A percentile compares a stretch with the other conserved stretches of the same genome.
Evolutionary conservation across 2,329 filamentous ascomycete species (phyloP).

Genomic region (Aureobasidium vineae): DNA sequence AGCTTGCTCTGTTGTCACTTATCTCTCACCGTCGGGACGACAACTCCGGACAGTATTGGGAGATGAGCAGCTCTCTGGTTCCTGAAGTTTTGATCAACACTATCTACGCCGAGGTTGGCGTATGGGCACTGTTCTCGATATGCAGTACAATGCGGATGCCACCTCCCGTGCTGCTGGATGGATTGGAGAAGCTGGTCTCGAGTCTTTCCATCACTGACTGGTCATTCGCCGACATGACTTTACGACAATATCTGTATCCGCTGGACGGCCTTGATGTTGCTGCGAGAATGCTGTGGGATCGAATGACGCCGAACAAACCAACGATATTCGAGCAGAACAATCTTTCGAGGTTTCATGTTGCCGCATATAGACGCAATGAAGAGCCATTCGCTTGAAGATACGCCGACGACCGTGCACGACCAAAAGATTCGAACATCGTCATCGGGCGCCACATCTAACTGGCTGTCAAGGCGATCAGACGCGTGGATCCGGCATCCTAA

Average conservation of each 20-base stretch:
- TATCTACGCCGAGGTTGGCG: slow-evolving; percentile 29
- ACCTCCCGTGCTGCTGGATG: background rate
- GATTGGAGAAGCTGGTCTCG: background rate
- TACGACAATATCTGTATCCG: background rate
- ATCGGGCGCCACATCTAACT: background rate
- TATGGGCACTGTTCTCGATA: slow-evolving; percentile 31
- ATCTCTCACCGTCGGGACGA: slow-evolving; percentile 27
- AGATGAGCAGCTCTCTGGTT: slow-evolving; percentile 26
- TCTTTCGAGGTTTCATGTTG: slow-evolving; percentile 2
- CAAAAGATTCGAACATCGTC: background rate
- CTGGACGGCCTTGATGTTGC: background rate
- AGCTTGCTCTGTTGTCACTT: slow-evolving; percentile 29
- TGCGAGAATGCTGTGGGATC: background rate
- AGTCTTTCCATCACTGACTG: background rate
- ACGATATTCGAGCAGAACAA: background rate
- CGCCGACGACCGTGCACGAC: no score
- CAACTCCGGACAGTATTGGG: slow-evolving; percentile 17
- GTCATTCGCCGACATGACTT: background rate
- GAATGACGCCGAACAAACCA: background rate
- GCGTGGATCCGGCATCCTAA: no score
- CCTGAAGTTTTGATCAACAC: slow-evolving; percentile 29
- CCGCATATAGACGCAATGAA: background rate
- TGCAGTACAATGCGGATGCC: slow-evolving; percentile 9
- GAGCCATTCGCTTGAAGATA: background rate
- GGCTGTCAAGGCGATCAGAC: no score